A percentile compares a stretch with the other conserved stretches of the same genome.
phyloP scores from a whole-genome alignment of 805 yeast genomes.

The Tetrapisispora taiwanensis region DNA sequence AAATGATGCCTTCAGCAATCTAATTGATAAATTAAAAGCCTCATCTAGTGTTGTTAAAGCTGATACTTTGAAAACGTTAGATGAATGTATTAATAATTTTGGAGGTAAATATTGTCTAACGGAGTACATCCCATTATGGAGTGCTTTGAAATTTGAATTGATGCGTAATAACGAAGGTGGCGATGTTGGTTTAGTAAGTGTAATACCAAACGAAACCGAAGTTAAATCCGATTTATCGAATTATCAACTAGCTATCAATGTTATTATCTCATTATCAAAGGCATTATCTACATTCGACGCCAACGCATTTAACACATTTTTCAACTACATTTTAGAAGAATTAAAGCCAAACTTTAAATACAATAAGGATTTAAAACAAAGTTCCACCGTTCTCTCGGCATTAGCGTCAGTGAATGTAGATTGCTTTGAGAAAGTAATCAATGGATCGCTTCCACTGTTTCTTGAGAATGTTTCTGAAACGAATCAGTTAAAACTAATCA shows the following conservation, averaged over 20 bases:
- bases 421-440: conserved; percentile 41
- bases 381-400: conserved; percentile 49
- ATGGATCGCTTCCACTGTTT: conserved; percentile 37
- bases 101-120: conserved; percentile 38
- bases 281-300: conserved; percentile 28
- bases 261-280: conserved; percentile 36
- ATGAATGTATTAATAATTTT: conserved; percentile 45
- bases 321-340: conserved; percentile 38
- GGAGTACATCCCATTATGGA: conserved; percentile 74
- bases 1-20: conserved; percentile 61
- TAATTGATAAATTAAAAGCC: conserved; percentile 70
- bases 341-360: conserved; percentile 42
- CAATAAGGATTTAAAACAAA: conserved; percentile 49
- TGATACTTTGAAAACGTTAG: conserved; percentile 61
- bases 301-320: conserved; percentile 31
- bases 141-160: conserved; percentile 80
- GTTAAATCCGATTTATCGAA: conserved; percentile 22
- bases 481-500: conserved; percentile 47
- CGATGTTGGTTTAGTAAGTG: conserved; percentile 6
- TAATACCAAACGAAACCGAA: neutral
- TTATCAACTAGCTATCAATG: conserved; percentile 35
- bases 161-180: conserved; percentile 61
- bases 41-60: conserved; percentile 62
- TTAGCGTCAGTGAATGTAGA: conserved; percentile 39
- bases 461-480: conserved; percentile 34